Evolutionary conservation across 192 early-diverging fungal species (phyloP), one percentile per base, ranked within the genome.

Genomic region (Oehlia diaphana): DNA sequence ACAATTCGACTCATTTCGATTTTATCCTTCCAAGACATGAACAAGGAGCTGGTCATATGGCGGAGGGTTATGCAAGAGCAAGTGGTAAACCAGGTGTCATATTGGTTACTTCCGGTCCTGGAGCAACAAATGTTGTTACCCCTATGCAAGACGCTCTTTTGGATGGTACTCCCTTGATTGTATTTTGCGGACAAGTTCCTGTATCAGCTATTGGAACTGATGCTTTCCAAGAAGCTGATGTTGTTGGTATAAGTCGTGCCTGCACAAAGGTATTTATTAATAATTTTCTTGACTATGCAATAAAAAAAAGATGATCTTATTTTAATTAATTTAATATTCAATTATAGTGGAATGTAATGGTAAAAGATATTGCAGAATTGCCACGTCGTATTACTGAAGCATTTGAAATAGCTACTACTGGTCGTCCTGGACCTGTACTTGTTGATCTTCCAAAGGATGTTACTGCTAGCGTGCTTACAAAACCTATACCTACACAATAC

Each of bases 371-470:
- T 82, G 89, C 93, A 76, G 98, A 99, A 86, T 89, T 99, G 53
- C 98, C 98, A 62, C 89, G 96, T 33, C 93, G 98, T 82, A 97
- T 99, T 88, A 97, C 96, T 83, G 98, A 99, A 87, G 96, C 98
- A 12, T 99, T 99, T 80, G 92, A 96, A 80, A 98, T 99, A 79
- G 98, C 96, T 28, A 97, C 95, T 1, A 92, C 90, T 9, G 98
- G 98, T 39, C 91, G 98, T 4, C 98, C 96, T 2, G 98, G 98
- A 26, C 98, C 98, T 64, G 98, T 99, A 68, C 88, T 99, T 9
- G 96, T 99, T 8, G 98, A 99, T 87, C 88, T 99, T 69, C 98
- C 98, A 79, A 99, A 99, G 85, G 97, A 99, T 86, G 92, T 99
- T 66, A 99, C 98, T 3, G 98, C 96, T 66, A 92, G 91, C 42